Conservation (phyloP, 139 green algal species). For the Coelastrella sp. region DNA sequence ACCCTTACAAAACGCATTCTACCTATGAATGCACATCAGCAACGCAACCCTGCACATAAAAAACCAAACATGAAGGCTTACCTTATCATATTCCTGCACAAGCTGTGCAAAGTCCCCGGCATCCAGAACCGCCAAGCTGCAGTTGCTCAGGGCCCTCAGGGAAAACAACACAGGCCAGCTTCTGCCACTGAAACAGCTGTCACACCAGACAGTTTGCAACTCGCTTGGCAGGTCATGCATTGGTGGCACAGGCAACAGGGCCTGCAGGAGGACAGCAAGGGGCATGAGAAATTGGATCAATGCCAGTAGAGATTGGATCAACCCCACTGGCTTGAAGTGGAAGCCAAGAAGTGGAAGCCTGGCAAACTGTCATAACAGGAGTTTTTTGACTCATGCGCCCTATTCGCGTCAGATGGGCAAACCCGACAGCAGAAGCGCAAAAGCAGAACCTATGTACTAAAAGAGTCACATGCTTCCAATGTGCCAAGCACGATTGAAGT, state of each 20-base stretch:
- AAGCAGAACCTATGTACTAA: too few relatives aligned
- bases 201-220: background rate
- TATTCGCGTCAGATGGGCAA: too few relatives aligned
- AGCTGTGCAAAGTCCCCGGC: conserved; percentile 14
- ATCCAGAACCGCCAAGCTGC: conserved; percentile 40
- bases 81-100: conserved; percentile 29
- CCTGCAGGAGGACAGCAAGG: background rate
- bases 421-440: too few relatives aligned
- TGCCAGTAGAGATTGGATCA: background rate
- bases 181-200: background rate
- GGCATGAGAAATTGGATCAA: background rate
- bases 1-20: background rate
- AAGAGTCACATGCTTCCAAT: too few relatives aligned
- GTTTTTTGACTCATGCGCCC: too few relatives aligned
- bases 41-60: background rate
- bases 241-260: conserved; percentile 35
- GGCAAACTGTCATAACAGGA: too few relatives aligned
- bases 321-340: too few relatives aligned
- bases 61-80: background rate
- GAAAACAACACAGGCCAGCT: conserved; percentile 26
- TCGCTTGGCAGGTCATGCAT: background rate
- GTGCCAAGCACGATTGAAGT: too few relatives aligned
- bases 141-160: conserved; percentile 28
- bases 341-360: background rate
- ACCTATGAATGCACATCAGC: background rate